phyloP scores from a whole-genome alignment of 495 filamentous ascomycete genomes.

The Aspergillus panamensis region DNA sequence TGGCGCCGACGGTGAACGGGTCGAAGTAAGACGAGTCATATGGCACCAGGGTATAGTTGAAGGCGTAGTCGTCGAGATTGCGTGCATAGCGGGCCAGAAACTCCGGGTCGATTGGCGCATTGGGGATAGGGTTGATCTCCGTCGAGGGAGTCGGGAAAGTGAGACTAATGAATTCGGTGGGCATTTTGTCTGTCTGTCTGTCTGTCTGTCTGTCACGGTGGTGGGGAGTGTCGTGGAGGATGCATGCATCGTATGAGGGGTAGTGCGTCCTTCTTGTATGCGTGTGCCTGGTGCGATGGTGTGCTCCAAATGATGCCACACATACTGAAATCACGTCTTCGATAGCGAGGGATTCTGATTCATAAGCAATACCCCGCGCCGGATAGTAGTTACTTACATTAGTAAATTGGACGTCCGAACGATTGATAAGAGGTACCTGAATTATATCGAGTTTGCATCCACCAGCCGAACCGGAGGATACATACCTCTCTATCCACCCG shows the following conservation, averaged over 20 bases:
- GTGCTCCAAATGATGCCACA: slow-evolving; percentile 3
- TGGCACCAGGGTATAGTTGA: slow-evolving; percentile 53
- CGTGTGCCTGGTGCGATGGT: neutral
- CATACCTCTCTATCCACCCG: too few species aligned
- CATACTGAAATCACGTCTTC: slow-evolving; percentile 14
- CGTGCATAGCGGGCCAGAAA: slow-evolving; percentile 48
- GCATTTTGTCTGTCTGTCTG: slow-evolving; percentile 34
- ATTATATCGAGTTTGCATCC: too few species aligned
- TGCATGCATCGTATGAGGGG: neutral
- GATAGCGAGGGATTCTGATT: neutral
- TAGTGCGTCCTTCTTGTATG: slow-evolving; percentile 2
- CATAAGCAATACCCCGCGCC: neutral
- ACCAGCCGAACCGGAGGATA: too few species aligned
- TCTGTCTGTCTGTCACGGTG: neutral
- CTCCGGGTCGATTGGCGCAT: slow-evolving; percentile 43
- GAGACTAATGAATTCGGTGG: slow-evolving; percentile 53
- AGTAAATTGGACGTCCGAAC: too few species aligned
- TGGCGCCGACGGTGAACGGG: slow-evolving; percentile 50
- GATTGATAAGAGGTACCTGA: too few species aligned
- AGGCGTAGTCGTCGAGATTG: slow-evolving; percentile 50
- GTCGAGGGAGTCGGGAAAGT: slow-evolving; percentile 50
- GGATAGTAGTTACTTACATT: too few species aligned
- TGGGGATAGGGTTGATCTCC: slow-evolving; percentile 48
- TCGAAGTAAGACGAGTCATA: slow-evolving; percentile 50
- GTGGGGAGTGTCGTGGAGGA: too few species aligned